Evolutionary conservation across 2,329 filamentous ascomycete species (phyloP).

Genomic region (Magnaporthiopsis rhizophila): DNA sequence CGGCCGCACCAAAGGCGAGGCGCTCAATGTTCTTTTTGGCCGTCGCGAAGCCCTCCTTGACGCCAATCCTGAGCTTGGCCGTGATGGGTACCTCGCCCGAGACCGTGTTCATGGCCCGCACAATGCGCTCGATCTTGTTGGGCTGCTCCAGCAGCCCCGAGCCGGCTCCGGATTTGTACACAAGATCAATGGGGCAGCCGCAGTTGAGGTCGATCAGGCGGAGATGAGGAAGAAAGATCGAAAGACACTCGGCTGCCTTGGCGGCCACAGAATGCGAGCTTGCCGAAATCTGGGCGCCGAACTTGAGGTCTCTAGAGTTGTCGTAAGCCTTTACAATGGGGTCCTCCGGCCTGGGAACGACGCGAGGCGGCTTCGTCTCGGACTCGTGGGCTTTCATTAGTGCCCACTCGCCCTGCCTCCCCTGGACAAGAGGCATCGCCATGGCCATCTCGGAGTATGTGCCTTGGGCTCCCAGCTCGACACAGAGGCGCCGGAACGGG

Average conservation of each 20-base stretch:
- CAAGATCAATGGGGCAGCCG: constrained; percentile 91
- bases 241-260: constrained; percentile 79
- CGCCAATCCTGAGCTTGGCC: constrained; percentile 89
- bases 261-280: constrained; percentile 87
- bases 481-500: constrained; percentile 84
- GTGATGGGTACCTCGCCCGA: constrained; percentile 88
- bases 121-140: constrained; percentile 85
- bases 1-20: constrained; percentile 70
- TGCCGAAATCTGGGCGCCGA: constrained; percentile 86
- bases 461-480: constrained; percentile 79
- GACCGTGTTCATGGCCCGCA: constrained; percentile 91
- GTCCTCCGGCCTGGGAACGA: constrained; percentile 40
- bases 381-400: constrained; percentile 86
- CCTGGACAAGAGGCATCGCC: constrained; percentile 80
- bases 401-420: constrained; percentile 88
- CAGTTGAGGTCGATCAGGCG: constrained; percentile 94
- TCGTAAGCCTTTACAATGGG: constrained; percentile 68
- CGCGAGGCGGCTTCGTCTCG: constrained; percentile 65
- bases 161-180: constrained; percentile 80
- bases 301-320: constrained; percentile 73
- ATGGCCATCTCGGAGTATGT: constrained; percentile 99
- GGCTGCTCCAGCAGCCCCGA: constrained; percentile 86
- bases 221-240: constrained; percentile 68
- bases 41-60: constrained; percentile 69
- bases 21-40: constrained; percentile 76